Base-by-base conservation (phyloP, 495 filamentous ascomycete species). In the Schizothecium vesticola region DNA sequence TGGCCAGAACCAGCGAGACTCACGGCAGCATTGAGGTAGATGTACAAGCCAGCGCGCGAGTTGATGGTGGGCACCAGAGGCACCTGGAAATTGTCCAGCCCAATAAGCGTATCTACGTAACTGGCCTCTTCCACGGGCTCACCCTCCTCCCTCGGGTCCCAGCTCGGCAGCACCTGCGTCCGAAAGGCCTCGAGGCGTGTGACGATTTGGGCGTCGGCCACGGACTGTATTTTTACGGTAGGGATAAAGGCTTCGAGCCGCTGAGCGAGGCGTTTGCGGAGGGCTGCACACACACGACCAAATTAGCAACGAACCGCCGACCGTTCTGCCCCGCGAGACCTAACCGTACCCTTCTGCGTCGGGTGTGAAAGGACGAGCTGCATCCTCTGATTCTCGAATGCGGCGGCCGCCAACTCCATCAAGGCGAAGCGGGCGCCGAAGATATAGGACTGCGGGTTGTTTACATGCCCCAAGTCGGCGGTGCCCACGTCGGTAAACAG, bases 11-110 rank as follows among this genome's bases (percentile, higher is more conserved):
- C 55, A 25, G 29, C 19, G 31, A 12, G n/a, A 76, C 84, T 75
- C 81, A 97, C 91, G 80, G 91, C 84, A 59, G 93, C 88, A 76
- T 92, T 93, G 31, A 99, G 81, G 76, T 94, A 97, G n/a, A 97
- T 84, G 77, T 94, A 98, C 70, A 98, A 81, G 59, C 92, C 92
- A 62, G 93, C 94, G 80, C 94, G 86, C n/a, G 93, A 90, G 75
- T 92, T 91, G 12, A 90, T 79, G 7, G 84, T 80, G 1, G 90
- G 89, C 5, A 90, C 78, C 70, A 93, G 90, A 26, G 88, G 81
- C 2, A 95, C 76, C 74, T 73, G 85, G 74, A 78, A 81, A 72
- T 73, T 89, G 74, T 84, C 83, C 36, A 85, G 67, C n/a, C 76
- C 80, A 68, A 86, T 80, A 59, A 86, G 79, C 56, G 82, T 81